A percentile compares a stretch with the other conserved stretches of the same genome.
Conservation (phyloP, 345 rosid species). For the Toxicodendron radicans region DNA sequence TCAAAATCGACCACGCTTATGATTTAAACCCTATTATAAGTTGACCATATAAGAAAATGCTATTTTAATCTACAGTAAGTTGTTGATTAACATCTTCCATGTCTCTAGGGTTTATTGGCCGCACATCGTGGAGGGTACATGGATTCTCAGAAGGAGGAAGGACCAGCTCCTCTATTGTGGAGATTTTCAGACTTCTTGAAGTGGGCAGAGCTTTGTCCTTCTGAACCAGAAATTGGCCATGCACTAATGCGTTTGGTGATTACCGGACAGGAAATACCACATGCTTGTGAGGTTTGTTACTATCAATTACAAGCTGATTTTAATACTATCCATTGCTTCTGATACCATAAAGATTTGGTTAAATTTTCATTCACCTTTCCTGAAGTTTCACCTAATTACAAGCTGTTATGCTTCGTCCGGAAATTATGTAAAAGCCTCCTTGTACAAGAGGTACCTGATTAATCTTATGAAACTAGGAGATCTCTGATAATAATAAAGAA, state of each 20-base stretch:
- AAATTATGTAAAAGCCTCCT: too few relatives aligned
- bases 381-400: too few relatives aligned
- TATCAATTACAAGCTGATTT: constrained; percentile 4
- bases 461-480: too few relatives aligned
- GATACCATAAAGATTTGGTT: neutral
- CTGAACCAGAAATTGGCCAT: constrained; percentile 97
- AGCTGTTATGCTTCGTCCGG: too few relatives aligned
- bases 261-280: constrained; percentile 97
- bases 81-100: constrained; percentile 18
- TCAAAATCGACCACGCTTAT: neutral
- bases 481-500: too few relatives aligned
- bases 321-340: neutral
- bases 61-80: neutral
- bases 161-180: constrained; percentile 96
- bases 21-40: neutral
- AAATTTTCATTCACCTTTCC: neutral
- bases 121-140: constrained; percentile 99
- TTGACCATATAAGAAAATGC: neutral
- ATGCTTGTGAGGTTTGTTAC: constrained; percentile 88
- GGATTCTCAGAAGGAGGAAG: constrained; percentile 95
- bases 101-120: constrained; percentile 81
- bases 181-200: constrained; percentile 94
- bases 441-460: too few relatives aligned
- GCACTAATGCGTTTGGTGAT: constrained; percentile 98
- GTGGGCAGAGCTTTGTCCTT: constrained; percentile 98